Base-by-base conservation (phyloP, 139 green algal genomes). In the Chloropicon primus region DNA sequence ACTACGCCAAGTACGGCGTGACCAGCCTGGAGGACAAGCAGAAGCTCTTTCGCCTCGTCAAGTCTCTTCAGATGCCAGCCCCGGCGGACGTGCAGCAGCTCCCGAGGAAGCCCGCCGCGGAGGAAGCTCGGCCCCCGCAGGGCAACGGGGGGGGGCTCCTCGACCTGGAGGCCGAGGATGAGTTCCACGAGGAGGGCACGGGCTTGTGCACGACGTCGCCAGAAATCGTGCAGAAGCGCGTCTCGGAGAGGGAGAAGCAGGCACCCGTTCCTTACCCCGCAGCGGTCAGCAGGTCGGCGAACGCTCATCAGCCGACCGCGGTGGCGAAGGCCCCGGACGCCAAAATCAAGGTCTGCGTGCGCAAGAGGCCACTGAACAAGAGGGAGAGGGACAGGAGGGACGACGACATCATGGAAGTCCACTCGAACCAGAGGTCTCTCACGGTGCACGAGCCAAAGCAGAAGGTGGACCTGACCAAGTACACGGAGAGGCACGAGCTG, bases 301-400 rank as follows among this genome's bases (percentile, higher is more conserved):
- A 77, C 26, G 22, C 27, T 25, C 17, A 27, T 25, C 17, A 27
- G 10, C 22, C 22, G 17, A 27, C 74, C 26, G 23, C 24, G 22
- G 26, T n/a, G 23, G 23, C 23, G 23, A 62, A 5, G 24, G 74
- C 74, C 24, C 74, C 74, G 21, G 27, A 54, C n/a, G 74, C 74
- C 22, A 26, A 71, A 77, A 97, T 97, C 72, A 80, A 90, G 0
- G 94, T 98, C 0, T 88, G 97, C 1, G 95, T 99, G 5, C 84
- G 95, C 24, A 98, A 98, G 80, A 86, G 95, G 2, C 95, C 95
- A 1, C 86, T 98, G 26, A 98, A 96, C 82, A 85, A 79, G 24
- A 95, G 94, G 90, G 93, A 94, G 76, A 0, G 80, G 0, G 87
- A 93, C 77, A 86, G 88, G 0, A 88, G 89, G 0, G 91, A 98